Evolutionary conservation across 192 early-diverging fungal genomes (phyloP).

Genomic region (Backusella sp.): DNA sequence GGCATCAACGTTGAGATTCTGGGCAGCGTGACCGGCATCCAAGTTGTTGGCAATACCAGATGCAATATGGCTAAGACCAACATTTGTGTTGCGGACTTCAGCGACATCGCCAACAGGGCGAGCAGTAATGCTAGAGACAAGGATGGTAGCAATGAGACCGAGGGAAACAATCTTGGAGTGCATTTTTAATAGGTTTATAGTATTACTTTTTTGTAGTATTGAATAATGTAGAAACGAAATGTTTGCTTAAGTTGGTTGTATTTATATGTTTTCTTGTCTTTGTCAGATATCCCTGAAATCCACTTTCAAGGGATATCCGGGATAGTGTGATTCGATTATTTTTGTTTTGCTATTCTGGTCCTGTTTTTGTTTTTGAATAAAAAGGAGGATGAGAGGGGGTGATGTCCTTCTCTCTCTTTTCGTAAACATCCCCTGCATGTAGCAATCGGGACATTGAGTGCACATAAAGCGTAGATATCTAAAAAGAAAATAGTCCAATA

Average conservation of each 20-base stretch:
- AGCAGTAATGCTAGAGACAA: neutral
- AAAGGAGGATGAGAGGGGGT: neutral
- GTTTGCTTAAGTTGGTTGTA: neutral
- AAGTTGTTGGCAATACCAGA: neutral
- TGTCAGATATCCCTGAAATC: too few species aligned
- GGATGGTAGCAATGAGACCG: neutral
- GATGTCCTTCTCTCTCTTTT: neutral
- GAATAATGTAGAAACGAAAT: neutral
- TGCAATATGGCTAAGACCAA: neutral
- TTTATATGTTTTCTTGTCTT: neutral
- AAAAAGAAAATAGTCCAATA: neutral
- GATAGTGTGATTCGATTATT: neutral
- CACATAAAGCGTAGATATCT: neutral
- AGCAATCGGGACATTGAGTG: neutral
- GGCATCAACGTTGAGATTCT: neutral
- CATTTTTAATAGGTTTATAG: neutral
- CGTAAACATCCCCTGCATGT: too few species aligned
- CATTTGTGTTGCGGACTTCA: neutral
- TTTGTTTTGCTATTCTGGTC: neutral
- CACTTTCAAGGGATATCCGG: neutral
- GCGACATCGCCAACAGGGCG: neutral
- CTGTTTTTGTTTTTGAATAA: neutral
- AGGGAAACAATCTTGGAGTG: neutral
- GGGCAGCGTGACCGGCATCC: neutral
- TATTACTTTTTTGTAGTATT: conserved; percentile 1